phyloP scores from a whole-genome alignment of 768 basidiomycete genomes.

The Krasilnikovozyma curviuscula region DNA sequence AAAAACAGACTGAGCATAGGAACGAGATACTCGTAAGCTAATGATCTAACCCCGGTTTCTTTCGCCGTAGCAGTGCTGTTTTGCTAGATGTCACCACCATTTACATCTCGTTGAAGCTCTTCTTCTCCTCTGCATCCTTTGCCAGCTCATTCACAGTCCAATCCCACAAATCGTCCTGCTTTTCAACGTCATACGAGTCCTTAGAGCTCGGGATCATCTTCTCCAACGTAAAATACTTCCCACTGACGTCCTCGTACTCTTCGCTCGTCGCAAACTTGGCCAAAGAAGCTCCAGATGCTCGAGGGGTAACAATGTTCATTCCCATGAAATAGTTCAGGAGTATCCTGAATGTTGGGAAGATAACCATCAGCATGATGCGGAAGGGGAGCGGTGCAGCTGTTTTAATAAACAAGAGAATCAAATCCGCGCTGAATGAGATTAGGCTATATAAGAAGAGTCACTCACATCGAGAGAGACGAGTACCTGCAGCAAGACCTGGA shows the following conservation, averaged over 20 bases:
- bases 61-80: no score
- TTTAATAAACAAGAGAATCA: background rate
- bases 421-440: background rate
- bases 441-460: background rate
- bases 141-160: slow-evolving; percentile 7
- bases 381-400: no score
- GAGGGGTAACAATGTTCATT: background rate
- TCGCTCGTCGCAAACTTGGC: slow-evolving; percentile 1
- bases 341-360: no score
- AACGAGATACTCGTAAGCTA: no score
- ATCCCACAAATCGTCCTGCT: slow-evolving; percentile 10
- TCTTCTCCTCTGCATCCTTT: no score
- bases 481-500: slow-evolving; percentile 9
- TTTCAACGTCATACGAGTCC: background rate
- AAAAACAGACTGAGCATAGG: no score
- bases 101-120: no score
- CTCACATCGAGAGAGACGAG: background rate
- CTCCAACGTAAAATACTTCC: slow-evolving; percentile 5
- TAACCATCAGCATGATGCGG: no score
- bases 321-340: no score
- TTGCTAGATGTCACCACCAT: no score
- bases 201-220: background rate
- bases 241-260: slow-evolving; percentile 1
- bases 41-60: no score
- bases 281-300: background rate